phyloP scores from a whole-genome alignment of 148 eudicot genomes.

The Limonium bicolor region DNA sequence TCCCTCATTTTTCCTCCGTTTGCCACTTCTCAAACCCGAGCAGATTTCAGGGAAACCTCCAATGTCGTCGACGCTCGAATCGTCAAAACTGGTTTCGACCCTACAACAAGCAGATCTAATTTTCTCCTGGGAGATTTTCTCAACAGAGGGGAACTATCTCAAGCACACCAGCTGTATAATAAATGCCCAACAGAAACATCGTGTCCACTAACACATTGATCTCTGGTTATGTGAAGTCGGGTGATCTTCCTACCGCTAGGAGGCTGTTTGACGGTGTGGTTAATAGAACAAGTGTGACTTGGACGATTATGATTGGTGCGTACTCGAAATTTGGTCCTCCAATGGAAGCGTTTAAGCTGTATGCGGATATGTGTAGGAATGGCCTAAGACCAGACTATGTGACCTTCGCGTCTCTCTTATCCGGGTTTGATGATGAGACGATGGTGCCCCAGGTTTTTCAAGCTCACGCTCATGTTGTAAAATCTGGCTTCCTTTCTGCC shows the following conservation, averaged over 20 bases:
- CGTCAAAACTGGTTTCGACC: slow-evolving; percentile 68
- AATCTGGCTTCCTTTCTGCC: slow-evolving; percentile 25
- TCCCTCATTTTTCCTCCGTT: no score
- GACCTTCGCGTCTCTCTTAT: slow-evolving; percentile 47
- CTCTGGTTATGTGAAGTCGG: slow-evolving; percentile 43
- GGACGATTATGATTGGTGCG: slow-evolving; percentile 75
- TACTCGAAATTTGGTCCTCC: slow-evolving; percentile 32
- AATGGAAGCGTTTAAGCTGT: slow-evolving; percentile 38
- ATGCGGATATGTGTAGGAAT: slow-evolving; percentile 32
- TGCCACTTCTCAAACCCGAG: no score
- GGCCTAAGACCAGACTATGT: slow-evolving; percentile 47
- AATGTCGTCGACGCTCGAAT: slow-evolving; percentile 42
- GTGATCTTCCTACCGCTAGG: slow-evolving; percentile 36
- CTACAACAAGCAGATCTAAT: slow-evolving; percentile 34
- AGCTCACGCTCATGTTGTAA: slow-evolving; percentile 48
- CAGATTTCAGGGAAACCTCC: no score
- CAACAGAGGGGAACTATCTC: slow-evolving; percentile 14
- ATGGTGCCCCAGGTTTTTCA: slow-evolving; percentile 22
- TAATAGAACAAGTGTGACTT: slow-evolving; percentile 33
- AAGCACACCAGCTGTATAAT: slow-evolving; percentile 45
- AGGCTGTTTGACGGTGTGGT: slow-evolving; percentile 37
- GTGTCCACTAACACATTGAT: slow-evolving; percentile 40
- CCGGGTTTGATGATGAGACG: slow-evolving; percentile 33
- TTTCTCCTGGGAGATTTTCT: slow-evolving; percentile 24
- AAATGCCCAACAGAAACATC: slow-evolving; percentile 48